These are phyloP conservation scores for Cytospora leucostoma DNA, from an alignment of 2,329 filamentous ascomycete genomes.

Conservation along the genomic window DNA sequence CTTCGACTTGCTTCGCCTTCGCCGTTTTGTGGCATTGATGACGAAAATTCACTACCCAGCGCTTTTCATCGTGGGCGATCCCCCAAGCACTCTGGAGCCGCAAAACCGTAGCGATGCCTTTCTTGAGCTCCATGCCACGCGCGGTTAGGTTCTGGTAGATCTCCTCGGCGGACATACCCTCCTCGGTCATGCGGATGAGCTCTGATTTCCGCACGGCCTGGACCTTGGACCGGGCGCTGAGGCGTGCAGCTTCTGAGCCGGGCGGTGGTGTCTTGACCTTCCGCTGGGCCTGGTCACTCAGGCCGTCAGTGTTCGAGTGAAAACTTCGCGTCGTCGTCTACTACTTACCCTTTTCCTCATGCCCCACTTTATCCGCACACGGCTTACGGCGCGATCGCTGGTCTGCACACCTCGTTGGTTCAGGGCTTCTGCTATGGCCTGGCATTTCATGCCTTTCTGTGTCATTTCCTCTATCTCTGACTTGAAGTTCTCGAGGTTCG, in stretches of 20 bases:
- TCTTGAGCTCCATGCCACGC: slow-evolving; percentile 30
- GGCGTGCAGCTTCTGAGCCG: slow-evolving; percentile 24
- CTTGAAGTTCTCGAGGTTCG: slow-evolving; percentile 28
- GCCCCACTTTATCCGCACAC: slow-evolving; percentile 29
- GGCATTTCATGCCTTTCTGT: slow-evolving; percentile 29
- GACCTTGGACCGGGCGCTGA: slow-evolving; percentile 20
- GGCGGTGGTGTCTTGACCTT: slow-evolving; percentile 28
- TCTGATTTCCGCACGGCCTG: slow-evolving; percentile 27
- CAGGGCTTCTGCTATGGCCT: slow-evolving; percentile 29
- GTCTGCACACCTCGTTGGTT: slow-evolving; percentile 28
- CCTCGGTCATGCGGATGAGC: slow-evolving; percentile 30
- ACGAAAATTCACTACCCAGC: slow-evolving; percentile 23
- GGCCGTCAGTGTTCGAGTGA: background rate
- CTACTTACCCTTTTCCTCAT: slow-evolving; percentile 28
- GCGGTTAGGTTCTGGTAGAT: slow-evolving; percentile 27
- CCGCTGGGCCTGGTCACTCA: slow-evolving; percentile 21
- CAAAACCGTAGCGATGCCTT: slow-evolving; percentile 29
- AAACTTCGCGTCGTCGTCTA: accelerated
- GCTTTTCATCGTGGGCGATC: slow-evolving; percentile 24
- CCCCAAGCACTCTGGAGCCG: slow-evolving; percentile 30
- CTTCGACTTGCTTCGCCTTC: slow-evolving; percentile 20
- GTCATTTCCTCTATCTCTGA: slow-evolving; percentile 28
- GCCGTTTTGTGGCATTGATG: slow-evolving; percentile 26
- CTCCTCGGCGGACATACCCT: slow-evolving; percentile 26
- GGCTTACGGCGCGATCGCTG: slow-evolving; percentile 29